Evolutionary conservation across 129 eudicot genomes (phyloP).

Genomic region (Kitagawia praeruptora): DNA sequence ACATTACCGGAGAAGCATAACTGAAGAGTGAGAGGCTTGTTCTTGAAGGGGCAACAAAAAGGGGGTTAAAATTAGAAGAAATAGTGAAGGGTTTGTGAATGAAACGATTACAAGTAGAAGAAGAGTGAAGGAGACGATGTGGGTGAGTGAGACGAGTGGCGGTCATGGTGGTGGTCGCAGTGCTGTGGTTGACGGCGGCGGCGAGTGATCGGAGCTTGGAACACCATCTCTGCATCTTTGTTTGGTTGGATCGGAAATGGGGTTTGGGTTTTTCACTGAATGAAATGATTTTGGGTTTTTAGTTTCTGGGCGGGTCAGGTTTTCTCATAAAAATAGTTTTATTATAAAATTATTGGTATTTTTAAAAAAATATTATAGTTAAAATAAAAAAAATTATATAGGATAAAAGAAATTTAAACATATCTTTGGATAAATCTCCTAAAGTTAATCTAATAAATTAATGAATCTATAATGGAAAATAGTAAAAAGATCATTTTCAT

Average conservation of each 20-base stretch:
- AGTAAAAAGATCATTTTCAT: no score
- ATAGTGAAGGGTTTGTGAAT: conserved; percentile 28
- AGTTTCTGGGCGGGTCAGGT: background rate
- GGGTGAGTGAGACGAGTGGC: conserved; percentile 18
- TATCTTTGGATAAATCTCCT: no score
- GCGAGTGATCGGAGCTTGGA: conserved; percentile 57
- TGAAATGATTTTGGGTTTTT: background rate
- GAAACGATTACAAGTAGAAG: conserved; percentile 23
- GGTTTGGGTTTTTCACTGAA: background rate
- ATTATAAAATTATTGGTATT: no score
- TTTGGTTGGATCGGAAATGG: background rate
- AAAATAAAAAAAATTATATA: no score
- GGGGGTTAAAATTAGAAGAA: conserved; percentile 33
- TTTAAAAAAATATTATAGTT: no score
- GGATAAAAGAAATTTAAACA: no score
- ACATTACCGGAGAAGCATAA: conserved; percentile 19
- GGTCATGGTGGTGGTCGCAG: conserved; percentile 10
- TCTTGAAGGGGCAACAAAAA: conserved; percentile 20
- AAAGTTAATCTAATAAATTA: no score
- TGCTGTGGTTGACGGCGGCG: conserved; percentile 16
- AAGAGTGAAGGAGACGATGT: conserved; percentile 31
- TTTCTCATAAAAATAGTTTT: no score
- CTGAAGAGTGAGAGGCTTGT: conserved; percentile 13
- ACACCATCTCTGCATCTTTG: conserved; percentile 60
- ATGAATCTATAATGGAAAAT: no score